phyloP scores from a whole-genome alignment of 495 filamentous ascomycete species.

The Penicillium simplicissimum region DNA sequence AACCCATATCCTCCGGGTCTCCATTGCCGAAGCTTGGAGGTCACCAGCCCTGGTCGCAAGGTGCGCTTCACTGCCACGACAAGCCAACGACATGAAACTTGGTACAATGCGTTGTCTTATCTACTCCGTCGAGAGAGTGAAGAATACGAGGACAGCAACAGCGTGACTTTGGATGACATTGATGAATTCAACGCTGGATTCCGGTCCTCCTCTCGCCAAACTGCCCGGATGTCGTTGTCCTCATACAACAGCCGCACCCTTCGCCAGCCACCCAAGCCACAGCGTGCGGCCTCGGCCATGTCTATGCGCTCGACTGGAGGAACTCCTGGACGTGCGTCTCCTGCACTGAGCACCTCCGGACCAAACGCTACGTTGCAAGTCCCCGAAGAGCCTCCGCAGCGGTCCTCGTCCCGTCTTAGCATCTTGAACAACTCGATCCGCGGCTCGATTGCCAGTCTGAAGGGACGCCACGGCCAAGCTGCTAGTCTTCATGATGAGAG shows the following conservation, averaged over 20 bases:
- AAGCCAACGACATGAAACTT: conserved; percentile 91
- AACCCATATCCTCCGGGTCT: conserved; percentile 94
- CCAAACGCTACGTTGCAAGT: conserved; percentile 44
- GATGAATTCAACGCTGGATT: conserved; percentile 84
- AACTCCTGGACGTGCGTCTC: conserved; percentile 45
- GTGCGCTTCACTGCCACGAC: conserved; percentile 94
- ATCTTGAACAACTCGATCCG: conserved; percentile 48
- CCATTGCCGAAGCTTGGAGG: conserved; percentile 87
- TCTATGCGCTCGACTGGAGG: conserved; percentile 45
- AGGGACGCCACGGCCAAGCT: conserved; percentile 39
- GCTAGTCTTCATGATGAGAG: conserved; percentile 67
- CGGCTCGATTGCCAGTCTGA: conserved; percentile 45
- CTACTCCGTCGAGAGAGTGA: conserved; percentile 75
- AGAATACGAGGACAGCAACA: conserved; percentile 58
- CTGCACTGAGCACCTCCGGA: conserved; percentile 44
- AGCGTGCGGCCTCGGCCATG: conserved; percentile 47
- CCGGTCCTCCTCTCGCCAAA: conserved; percentile 54
- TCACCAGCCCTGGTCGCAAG: conserved; percentile 83
- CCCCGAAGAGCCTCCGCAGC: conserved; percentile 38
- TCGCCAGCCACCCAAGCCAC: conserved; percentile 55
- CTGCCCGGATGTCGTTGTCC: conserved; percentile 68
- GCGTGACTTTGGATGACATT: conserved; percentile 73
- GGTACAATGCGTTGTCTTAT: conserved; percentile 97
- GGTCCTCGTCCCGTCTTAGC: conserved; percentile 47
- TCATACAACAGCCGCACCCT: conserved; percentile 77